Conservation (phyloP, 345 rosid genomes). For the Brassica cretica region DNA sequence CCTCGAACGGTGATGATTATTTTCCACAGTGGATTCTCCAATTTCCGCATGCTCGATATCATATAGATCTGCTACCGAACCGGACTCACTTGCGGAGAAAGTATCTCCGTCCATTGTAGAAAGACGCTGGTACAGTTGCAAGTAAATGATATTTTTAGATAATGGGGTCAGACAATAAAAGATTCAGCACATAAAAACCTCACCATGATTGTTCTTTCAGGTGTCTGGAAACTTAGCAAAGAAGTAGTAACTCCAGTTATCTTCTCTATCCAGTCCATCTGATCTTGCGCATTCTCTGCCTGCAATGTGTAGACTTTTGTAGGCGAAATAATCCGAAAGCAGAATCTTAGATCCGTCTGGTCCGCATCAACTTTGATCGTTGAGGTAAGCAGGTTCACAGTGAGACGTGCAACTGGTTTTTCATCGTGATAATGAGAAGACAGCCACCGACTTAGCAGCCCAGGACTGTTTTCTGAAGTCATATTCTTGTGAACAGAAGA, state of each 20-base stretch:
- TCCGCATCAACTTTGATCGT: constrained; percentile 79
- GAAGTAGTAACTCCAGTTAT: constrained; percentile 78
- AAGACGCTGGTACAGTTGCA: constrained; percentile 48
- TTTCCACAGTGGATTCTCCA: constrained; percentile 44
- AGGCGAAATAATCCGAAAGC: constrained; percentile 77
- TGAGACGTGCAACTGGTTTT: constrained; percentile 70
- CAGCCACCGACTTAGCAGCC: constrained; percentile 77
- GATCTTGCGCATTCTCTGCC: constrained; percentile 84
- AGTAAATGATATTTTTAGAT: constrained; percentile 8
- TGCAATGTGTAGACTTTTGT: constrained; percentile 65
- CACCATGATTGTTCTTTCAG: constrained; percentile 56
- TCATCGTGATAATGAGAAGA: constrained; percentile 85
- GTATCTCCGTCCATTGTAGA: constrained; percentile 46
- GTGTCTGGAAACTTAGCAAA: constrained; percentile 60
- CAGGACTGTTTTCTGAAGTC: constrained; percentile 55
- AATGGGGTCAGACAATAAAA: neutral
- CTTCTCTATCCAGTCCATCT: constrained; percentile 85
- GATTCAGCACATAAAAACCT: constrained; percentile 11
- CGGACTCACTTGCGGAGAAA: constrained; percentile 48
- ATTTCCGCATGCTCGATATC: constrained; percentile 45
- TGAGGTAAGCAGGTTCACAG: constrained; percentile 72
- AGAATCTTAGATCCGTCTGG: constrained; percentile 77
- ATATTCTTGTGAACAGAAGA: constrained; percentile 48
- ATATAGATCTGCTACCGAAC: constrained; percentile 49
- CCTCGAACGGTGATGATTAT: constrained; percentile 43